phyloP scores from a whole-genome alignment of 2,329 filamentous ascomycete species.

The Trichoderma sp. region DNA sequence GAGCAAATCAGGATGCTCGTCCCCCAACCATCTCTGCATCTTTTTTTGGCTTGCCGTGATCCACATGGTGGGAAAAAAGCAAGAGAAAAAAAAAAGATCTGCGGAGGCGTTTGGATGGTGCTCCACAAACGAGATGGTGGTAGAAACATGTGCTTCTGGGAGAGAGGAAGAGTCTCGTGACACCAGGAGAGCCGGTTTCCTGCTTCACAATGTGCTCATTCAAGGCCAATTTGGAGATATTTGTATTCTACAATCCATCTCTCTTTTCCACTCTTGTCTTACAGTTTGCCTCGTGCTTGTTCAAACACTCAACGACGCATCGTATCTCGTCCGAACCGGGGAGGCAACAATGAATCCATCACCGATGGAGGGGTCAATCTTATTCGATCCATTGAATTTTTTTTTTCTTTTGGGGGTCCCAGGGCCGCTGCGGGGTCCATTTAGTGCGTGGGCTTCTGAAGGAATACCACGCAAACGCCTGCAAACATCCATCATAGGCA shows the following conservation, averaged over 20 bases:
- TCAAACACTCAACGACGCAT: not conserved
- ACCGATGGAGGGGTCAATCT: constrained; percentile 7
- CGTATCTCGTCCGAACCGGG: not conserved
- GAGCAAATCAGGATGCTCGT: constrained; percentile 1
- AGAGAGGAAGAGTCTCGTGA: not conserved
- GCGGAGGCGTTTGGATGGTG: constrained; percentile 10
- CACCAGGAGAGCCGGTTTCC: not conserved
- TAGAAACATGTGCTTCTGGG: not conserved
- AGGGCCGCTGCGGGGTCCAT: constrained; percentile 14
- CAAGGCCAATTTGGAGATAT: not conserved
- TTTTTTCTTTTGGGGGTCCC: not conserved
- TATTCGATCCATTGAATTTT: not conserved
- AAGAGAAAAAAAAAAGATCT: constrained; percentile 7
- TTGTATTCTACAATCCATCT: not conserved
- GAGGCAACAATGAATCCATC: not conserved
- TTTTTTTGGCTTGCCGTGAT: constrained; percentile 5
- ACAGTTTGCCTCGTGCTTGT: not conserved
- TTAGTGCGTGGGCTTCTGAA: constrained; percentile 1
- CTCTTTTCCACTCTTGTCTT: not conserved
- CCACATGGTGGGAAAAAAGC: not conserved
- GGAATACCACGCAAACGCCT: constrained; percentile 5
- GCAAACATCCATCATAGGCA: constrained; percentile 18
- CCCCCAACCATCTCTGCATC: constrained; percentile 1
- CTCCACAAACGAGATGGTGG: not conserved
- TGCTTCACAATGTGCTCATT: not conserved